Percentiles rank a stretch among this genome's conserved stretches.
Evolutionary conservation across 495 filamentous ascomycete genomes (phyloP).

Genomic region (Aspergillus sparsus): DNA sequence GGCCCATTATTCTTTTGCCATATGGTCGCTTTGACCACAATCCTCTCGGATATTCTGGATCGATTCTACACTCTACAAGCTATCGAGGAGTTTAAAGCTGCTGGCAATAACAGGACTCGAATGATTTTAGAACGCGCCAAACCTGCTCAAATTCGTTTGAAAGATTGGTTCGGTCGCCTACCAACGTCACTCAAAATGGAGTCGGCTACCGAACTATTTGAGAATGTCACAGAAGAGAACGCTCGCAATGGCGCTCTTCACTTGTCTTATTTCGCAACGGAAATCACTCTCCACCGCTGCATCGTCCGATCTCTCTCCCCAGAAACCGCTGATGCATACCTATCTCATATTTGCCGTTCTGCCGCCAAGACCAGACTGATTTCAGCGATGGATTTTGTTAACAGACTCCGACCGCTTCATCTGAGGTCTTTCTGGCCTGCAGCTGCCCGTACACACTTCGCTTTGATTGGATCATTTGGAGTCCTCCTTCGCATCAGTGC

Average conservation of each 20-base stretch:
- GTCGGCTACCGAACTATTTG: slow-evolving; percentile 43
- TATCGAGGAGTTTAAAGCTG: slow-evolving; percentile 53
- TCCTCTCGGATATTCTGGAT: slow-evolving; percentile 61
- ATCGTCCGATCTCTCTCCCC: slow-evolving; percentile 56
- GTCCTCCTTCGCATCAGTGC: slow-evolving; percentile 81
- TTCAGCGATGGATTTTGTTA: slow-evolving; percentile 60
- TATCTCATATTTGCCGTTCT: slow-evolving; percentile 92
- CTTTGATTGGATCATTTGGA: slow-evolving; percentile 57
- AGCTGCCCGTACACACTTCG: slow-evolving; percentile 54
- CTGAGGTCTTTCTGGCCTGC: slow-evolving; percentile 60
- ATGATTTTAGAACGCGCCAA: slow-evolving; percentile 62
- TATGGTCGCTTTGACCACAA: slow-evolving; percentile 59
- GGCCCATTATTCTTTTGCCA: slow-evolving; percentile 57
- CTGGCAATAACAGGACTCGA: slow-evolving; percentile 51
- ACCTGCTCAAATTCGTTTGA: slow-evolving; percentile 59
- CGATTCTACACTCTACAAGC: slow-evolving; percentile 62
- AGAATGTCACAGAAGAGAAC: slow-evolving; percentile 42
- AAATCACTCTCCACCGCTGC: slow-evolving; percentile 62
- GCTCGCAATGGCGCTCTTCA: slow-evolving; percentile 56
- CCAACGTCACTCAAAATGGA: slow-evolving; percentile 58
- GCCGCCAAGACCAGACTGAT: slow-evolving; percentile 65
- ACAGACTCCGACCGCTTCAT: slow-evolving; percentile 54
- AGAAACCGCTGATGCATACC: slow-evolving; percentile 51
- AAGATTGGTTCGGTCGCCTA: slow-evolving; percentile 59
- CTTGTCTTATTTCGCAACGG: slow-evolving; percentile 61